Base-by-base conservation (phyloP, 2,329 filamentous ascomycete genomes). In the Arthrobotrys entomopaga region DNA sequence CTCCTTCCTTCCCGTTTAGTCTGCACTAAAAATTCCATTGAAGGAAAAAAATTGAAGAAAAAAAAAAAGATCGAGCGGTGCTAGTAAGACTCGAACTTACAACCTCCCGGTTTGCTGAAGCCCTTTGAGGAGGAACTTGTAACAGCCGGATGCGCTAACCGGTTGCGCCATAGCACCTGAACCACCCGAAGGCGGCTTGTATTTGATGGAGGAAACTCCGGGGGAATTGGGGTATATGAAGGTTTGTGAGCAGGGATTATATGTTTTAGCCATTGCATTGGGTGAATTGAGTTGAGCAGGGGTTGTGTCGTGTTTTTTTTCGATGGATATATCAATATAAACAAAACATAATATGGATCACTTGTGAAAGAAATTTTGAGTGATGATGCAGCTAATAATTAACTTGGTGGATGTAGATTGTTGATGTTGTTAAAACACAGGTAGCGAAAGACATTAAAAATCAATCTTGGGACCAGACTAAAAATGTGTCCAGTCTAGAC, bases 111-210 rank as follows among this genome's bases (percentile, higher is more conserved):
- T 73, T 42, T 52, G 52, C 57, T 40, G 29, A 20, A 26, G 49
- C 16, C 24, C 15, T 22, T 19, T 24, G 43, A 29, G 10, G 29
- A 26, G 40, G 13, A 59, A 15, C 16, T 59, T 19, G 13, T 65
- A 73, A 73, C 69, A 73, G 69, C 61, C 69, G 69, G 59, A 73
- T 65, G 69, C 69, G 69, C 69, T 73, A 73, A 66, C 69, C 69
- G 65, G 24, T 73, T 73, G 69, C 56, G 69, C 69, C 69, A 73
- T 73, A 73, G 52, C 56, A 73, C 69, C 69, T 52, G 56, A 53
- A 59, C 46, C 54, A 34, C 29, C 29, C 29, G 54, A 4, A 4
- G 13, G 54, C 52, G 53, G 16, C 52, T 59, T 24, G 46, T 24
- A 67, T 60, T 60, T 46, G 64, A 69, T 69, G 65, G 50, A 34